These are phyloP conservation scores for Pogostemon cablin DNA, from an alignment of 257 asterid genomes.

Conservation along the genomic window DNA sequence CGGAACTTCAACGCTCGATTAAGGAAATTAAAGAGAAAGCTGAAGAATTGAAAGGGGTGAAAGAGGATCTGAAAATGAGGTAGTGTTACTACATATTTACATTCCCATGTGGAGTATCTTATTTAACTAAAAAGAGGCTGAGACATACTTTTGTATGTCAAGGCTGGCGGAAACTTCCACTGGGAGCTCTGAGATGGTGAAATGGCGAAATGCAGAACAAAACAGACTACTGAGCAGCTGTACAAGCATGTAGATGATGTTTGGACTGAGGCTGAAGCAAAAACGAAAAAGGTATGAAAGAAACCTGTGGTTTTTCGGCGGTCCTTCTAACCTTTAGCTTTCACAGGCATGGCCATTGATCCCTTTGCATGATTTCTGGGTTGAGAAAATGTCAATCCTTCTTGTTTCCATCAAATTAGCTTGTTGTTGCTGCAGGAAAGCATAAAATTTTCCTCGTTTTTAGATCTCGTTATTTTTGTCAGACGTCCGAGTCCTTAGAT, in stretches of 20 bases:
- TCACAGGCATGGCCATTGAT: constrained; percentile 14
- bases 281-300: constrained; percentile 75
- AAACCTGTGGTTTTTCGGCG: not conserved
- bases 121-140: constrained; percentile 62
- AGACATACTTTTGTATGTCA: constrained; percentile 99
- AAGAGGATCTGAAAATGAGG: constrained; percentile 85
- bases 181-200: constrained; percentile 93
- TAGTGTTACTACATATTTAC: constrained; percentile 33
- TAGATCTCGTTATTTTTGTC: not conserved
- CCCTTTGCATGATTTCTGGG: constrained; percentile 7
- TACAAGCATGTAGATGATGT: constrained; percentile 92
- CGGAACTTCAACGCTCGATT: constrained; percentile 67
- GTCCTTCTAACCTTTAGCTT: constrained; percentile 1
- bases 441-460: not conserved
- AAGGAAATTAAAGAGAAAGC: constrained; percentile 83
- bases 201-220: constrained; percentile 98
- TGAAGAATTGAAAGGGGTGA: constrained; percentile 68
- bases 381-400: not conserved
- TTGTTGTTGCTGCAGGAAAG: not conserved
- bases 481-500: not conserved
- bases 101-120: constrained; percentile 26
- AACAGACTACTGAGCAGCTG: constrained; percentile 93
- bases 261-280: constrained; percentile 90
- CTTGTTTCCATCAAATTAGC: not conserved
- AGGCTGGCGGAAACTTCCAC: constrained; percentile 89